Conservation (phyloP, 2,329 filamentous ascomycete species). For the Emergomyces pasteurianus region DNA sequence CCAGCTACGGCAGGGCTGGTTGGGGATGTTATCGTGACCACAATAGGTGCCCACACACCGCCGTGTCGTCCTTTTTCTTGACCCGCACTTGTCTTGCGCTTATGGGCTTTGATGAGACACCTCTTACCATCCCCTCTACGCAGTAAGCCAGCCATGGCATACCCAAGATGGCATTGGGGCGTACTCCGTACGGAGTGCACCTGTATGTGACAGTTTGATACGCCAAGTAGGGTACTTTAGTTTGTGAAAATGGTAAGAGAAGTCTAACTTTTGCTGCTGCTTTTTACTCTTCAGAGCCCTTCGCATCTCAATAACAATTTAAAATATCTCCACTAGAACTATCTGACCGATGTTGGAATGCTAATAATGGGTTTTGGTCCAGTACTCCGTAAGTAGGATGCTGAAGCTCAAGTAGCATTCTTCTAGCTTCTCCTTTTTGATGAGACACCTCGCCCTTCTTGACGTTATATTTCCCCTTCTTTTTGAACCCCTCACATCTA, state of each 20-base stretch:
- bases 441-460: background rate
- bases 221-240: background rate
- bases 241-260: background rate
- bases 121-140: background rate
- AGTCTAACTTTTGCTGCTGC: background rate
- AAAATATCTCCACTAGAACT: background rate
- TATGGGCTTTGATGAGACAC: background rate
- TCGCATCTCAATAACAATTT: background rate
- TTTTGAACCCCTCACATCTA: background rate
- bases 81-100: background rate
- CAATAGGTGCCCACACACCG: background rate
- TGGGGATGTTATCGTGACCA: background rate
- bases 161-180: background rate
- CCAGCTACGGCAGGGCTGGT: background rate
- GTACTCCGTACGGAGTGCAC: background rate
- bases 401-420: background rate
- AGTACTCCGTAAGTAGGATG: background rate
- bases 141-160: background rate
- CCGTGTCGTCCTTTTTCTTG: background rate
- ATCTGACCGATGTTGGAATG: background rate
- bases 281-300: background rate
- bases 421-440: background rate
- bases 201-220: background rate
- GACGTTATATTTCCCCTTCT: background rate
- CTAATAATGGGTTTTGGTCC: background rate